These are phyloP conservation scores for Fusarium nisikadoi DNA, from an alignment of 2,329 filamentous ascomycete genomes.

Conservation along the genomic window DNA sequence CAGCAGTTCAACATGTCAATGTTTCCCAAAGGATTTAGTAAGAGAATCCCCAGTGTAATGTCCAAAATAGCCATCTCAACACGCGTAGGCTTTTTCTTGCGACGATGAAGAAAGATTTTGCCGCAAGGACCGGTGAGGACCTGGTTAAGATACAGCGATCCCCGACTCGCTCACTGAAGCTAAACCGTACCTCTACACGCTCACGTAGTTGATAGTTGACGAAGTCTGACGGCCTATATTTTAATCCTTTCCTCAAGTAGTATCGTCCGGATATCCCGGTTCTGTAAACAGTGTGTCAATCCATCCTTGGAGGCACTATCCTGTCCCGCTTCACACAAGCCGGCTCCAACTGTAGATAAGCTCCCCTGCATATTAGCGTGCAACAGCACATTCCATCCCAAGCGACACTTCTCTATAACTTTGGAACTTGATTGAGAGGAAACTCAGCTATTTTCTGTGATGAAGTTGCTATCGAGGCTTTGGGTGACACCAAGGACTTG, in stretches of 20 bases:
- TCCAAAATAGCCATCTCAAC: conserved; percentile 61
- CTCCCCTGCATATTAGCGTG: too few species aligned
- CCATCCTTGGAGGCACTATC: too few species aligned
- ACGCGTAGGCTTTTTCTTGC: conserved; percentile 64
- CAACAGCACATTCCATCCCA: too few species aligned
- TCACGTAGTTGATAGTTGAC: background rate
- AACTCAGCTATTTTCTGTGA: background rate
- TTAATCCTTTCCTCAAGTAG: background rate
- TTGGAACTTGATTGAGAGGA: too few species aligned
- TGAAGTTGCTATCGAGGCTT: background rate
- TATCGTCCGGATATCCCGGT: background rate
- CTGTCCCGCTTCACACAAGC: too few species aligned
- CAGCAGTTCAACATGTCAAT: conserved; percentile 58
- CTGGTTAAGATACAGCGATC: conserved; percentile 39
- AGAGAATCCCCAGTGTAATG: conserved; percentile 55
- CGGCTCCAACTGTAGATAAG: too few species aligned
- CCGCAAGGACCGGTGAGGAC: conserved; percentile 55
- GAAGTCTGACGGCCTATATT: too few species aligned
- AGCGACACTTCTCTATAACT: too few species aligned
- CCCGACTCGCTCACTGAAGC: background rate
- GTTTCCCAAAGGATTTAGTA: conserved; percentile 48
- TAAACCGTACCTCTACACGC: background rate
- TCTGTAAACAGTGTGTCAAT: background rate
- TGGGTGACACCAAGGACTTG: background rate
- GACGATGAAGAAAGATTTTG: conserved; percentile 52